Base-by-base conservation (phyloP, 2,329 filamentous ascomycete genomes). In the Torrubiella hemipterigena region DNA sequence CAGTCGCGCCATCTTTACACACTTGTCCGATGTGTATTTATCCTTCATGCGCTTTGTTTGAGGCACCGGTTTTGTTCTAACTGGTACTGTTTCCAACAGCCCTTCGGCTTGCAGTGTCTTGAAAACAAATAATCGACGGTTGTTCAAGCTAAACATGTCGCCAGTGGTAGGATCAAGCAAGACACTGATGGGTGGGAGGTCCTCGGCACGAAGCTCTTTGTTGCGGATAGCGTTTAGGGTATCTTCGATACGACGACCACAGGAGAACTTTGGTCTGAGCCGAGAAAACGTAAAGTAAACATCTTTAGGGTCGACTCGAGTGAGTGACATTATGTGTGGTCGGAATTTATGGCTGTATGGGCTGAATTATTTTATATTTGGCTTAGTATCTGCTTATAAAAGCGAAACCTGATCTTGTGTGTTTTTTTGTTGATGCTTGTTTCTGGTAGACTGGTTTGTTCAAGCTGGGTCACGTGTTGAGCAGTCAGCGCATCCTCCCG, bases 271-370 rank as follows among this genome's bases (percentile, higher is more conserved):
- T 24, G 34, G 34, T 5, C 34, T 27, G 22, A 36, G 34, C 17
- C 34, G 34, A 30, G 34, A 36, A 13, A 36, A 36, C 17, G 34
- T 36, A 19, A 36, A 36, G 30, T 29, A 36, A 18, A 36, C 27
- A 14, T 36, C 30, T 19, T 26, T 17, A 14, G 34, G 34, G 20
- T 36, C 18, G 18, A 36, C 27, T 18, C 32, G 16, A 24, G 30
- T 33, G 27, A 36, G 34, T 13, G 34, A 32, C 34, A 36, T 36
- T n/a, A n/a, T n/a, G n/a, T n/a, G n/a, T n/a, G n/a, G n/a, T n/a
- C n/a, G n/a, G n/a, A n/a, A n/a, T n/a, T n/a, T n/a, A n/a, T n/a
- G n/a, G n/a, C n/a, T n/a, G n/a, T n/a, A n/a, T n/a, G n/a, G n/a
- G n/a, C n/a, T n/a, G n/a, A n/a, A n/a, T n/a, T n/a, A n/a, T n/a